Percentiles rank a stretch among this genome's conserved stretches.
Evolutionary conservation across 805 yeast genomes (phyloP).

Genomic region (Candida peoriensis): DNA sequence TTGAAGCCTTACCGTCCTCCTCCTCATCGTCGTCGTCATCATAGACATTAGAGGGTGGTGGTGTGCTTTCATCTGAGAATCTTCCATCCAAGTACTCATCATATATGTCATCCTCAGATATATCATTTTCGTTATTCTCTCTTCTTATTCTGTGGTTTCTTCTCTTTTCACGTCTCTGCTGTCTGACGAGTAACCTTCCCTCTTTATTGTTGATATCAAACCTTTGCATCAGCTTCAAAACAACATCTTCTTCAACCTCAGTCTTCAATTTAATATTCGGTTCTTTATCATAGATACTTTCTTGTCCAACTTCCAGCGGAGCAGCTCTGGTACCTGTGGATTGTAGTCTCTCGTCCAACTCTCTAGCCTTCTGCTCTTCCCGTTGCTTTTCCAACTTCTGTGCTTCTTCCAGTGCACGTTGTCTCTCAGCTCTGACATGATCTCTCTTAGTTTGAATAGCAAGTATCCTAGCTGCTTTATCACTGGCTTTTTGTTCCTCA

Average conservation of each 20-base stretch:
- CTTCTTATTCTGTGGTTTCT: constrained; percentile 1
- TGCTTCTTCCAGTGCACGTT: not conserved
- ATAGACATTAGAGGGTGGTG: not conserved
- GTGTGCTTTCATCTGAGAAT: constrained; percentile 3
- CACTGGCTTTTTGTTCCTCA: not conserved
- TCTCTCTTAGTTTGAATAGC: not conserved
- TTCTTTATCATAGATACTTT: not conserved
- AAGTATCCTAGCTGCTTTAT: not conserved
- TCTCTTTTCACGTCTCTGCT: constrained; percentile 1
- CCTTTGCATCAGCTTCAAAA: not conserved
- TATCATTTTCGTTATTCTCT: constrained; percentile 2
- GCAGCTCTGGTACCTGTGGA: not conserved
- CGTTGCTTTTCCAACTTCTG: not conserved
- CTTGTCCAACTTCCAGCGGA: not conserved
- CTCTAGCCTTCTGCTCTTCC: not conserved
- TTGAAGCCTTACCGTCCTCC: not conserved
- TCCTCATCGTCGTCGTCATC: not conserved
- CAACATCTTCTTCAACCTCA: not conserved
- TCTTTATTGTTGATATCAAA: constrained; percentile 1
- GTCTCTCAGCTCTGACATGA: not conserved
- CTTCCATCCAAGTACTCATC: constrained; percentile 1
- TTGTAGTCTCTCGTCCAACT: not conserved
- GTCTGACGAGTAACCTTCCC: constrained; percentile 1
- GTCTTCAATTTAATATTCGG: not conserved
- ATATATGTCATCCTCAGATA: constrained; percentile 4